Evolutionary conservation across 495 filamentous ascomycete genomes (phyloP).

Genomic region (Penicillium samsonianum): DNA sequence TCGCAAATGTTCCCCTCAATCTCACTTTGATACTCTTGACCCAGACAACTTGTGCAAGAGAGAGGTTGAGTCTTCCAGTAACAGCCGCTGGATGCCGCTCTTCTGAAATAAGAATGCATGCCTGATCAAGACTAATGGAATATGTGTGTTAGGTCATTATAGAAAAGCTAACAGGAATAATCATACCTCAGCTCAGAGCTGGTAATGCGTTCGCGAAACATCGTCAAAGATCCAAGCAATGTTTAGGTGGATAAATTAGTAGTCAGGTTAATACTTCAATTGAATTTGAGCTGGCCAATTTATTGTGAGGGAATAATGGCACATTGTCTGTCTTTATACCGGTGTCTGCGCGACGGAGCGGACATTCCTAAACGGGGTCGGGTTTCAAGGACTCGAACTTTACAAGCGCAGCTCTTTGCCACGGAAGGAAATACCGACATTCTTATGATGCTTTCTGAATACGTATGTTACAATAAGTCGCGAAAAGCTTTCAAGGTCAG

Average conservation of each 20-base stretch:
- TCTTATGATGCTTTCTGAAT: slow-evolving; percentile 1
- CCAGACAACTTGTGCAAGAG: slow-evolving; percentile 7
- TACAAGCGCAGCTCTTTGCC: slow-evolving; percentile 3
- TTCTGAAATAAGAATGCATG: slow-evolving; percentile 24
- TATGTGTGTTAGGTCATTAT: background rate
- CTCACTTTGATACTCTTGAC: slow-evolving; percentile 23
- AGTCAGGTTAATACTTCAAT: background rate
- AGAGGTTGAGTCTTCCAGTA: slow-evolving; percentile 18
- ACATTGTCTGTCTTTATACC: slow-evolving; percentile 7
- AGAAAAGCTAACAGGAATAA: background rate
- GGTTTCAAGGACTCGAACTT: slow-evolving; percentile 1
- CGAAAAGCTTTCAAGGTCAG: background rate
- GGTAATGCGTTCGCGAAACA: slow-evolving; percentile 7
- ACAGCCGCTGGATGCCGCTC: slow-evolving; percentile 8
- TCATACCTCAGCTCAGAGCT: slow-evolving; percentile 8
- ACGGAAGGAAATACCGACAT: slow-evolving; percentile 1
- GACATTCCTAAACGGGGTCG: slow-evolving; percentile 21
- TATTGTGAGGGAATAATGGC: background rate
- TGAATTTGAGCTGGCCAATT: background rate
- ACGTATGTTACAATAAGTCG: background rate
- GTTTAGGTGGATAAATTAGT: background rate
- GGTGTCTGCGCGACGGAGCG: slow-evolving; percentile 5
- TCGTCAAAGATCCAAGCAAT: background rate
- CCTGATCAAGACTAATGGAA: slow-evolving; percentile 20
- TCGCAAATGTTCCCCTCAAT: slow-evolving; percentile 17